Evolutionary conservation across 495 filamentous ascomycete species (phyloP).

Genomic region (Trichoderma erinaceum): DNA sequence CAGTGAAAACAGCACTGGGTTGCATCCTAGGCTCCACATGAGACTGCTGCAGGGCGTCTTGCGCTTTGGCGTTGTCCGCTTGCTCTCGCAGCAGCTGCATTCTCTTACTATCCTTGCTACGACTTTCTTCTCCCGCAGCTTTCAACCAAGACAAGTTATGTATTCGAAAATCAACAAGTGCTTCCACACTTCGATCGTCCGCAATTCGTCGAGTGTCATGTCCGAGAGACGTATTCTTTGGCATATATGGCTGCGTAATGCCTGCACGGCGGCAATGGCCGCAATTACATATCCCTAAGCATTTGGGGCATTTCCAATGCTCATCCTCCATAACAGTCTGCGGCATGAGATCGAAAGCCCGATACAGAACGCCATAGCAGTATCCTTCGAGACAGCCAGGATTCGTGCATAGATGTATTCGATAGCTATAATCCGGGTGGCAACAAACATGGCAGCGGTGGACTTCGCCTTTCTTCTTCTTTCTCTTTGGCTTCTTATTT

Average conservation of each 20-base stretch:
- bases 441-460: constrained; percentile 74
- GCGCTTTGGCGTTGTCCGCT: constrained; percentile 49
- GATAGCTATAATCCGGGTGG: constrained; percentile 69
- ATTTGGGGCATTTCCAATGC: constrained; percentile 83
- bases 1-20: constrained; percentile 28
- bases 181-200: constrained; percentile 81
- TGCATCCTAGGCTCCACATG: constrained; percentile 27
- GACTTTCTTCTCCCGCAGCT: constrained; percentile 42
- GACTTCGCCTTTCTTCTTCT: constrained; percentile 41
- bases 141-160: constrained; percentile 77
- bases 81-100: constrained; percentile 47
- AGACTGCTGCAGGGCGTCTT: constrained; percentile 26
- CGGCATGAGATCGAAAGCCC: constrained; percentile 83
- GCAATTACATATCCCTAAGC: constrained; percentile 77
- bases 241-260: constrained; percentile 59
- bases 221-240: constrained; percentile 75
- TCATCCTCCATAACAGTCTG: constrained; percentile 68
- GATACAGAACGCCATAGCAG: constrained; percentile 82
- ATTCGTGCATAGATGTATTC: constrained; percentile 66
- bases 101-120: constrained; percentile 42
- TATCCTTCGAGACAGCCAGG: constrained; percentile 60
- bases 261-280: constrained; percentile 56
- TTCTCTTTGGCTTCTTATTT: constrained; percentile 34
- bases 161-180: constrained; percentile 73
- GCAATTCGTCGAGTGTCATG: constrained; percentile 84